Base-by-base conservation (phyloP, 129 eudicot genomes). In the Artemisia tridentata region DNA sequence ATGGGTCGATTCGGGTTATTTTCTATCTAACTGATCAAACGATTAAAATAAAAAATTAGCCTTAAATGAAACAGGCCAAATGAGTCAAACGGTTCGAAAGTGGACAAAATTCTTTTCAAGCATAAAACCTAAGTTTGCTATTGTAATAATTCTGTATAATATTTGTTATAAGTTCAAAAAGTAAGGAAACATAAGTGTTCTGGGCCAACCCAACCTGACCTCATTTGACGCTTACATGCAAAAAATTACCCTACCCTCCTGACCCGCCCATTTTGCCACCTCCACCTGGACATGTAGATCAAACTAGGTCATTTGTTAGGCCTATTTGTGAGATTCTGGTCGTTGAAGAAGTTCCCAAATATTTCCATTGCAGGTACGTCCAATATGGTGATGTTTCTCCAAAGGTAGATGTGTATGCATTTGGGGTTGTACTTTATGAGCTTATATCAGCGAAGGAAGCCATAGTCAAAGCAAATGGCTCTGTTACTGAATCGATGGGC, bases 401-500 rank as follows among this genome's bases (percentile, higher is more conserved):
- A 25, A 93, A 93, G 80, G 79, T 90, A 69, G 99, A 93, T 76
- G 99, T 93, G 34, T 93, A 75, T 74, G 99, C 99, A 67, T 93
- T 93, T 75, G 99, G 97, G 49, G 99, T 93, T 69, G 99, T 93
- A 25, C 88, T 93, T 21, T 93, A 85, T 72, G 96, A 93, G 67
- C 87, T 93, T 65, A 89, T 93, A 41, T 93, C 99, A 72, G 96
- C 88, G 59, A 90, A 90, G 71, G 96, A 89, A 72, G 99, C 99
- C 58, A 85, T 93, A 68, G 92, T 93, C 60, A 93, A 79, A 82
- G 81, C 67, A 63, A 80, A 57, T 63, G 86, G 74, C 51, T 61
- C 85, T 52, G 41, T 34, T 47, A 47, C 84, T 25, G 96, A 93
- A 47, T 80, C 97, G 1, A 87, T 77, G 78, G 85, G 96, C 54